Evolutionary conservation across 2,329 filamentous ascomycete genomes (phyloP).

Genomic region (Nigrospora sphaerica): DNA sequence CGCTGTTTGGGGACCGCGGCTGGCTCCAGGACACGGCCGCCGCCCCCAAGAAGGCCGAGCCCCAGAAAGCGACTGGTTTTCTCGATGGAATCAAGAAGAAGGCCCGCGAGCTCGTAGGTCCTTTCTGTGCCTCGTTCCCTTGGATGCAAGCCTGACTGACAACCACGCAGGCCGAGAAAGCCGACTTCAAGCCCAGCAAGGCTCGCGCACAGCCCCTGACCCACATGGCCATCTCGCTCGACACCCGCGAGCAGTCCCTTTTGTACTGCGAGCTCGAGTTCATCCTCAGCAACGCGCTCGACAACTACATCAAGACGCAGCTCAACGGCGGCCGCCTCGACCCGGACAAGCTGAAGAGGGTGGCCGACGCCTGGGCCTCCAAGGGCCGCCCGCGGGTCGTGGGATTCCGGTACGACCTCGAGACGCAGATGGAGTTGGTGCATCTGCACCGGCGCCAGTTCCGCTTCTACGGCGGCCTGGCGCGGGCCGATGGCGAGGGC

Average conservation of each 20-base stretch:
- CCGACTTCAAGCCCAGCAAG: slow-evolving; percentile 26
- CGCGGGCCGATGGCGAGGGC: slow-evolving; percentile 3
- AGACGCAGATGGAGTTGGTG: slow-evolving; percentile 52
- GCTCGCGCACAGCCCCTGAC: slow-evolving; percentile 22
- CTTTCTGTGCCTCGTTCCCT: neutral
- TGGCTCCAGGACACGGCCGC: slow-evolving; percentile 42
- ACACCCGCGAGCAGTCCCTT: slow-evolving; percentile 49
- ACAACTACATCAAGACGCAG: slow-evolving; percentile 45
- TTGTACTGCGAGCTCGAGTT: slow-evolving; percentile 55
- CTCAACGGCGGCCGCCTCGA: slow-evolving; percentile 48
- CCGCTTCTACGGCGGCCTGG: slow-evolving; percentile 30
- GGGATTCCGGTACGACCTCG: slow-evolving; percentile 52
- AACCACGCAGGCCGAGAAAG: slow-evolving; percentile 13
- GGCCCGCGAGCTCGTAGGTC: slow-evolving; percentile 45
- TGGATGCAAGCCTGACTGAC: neutral
- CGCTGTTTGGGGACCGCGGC: slow-evolving; percentile 46
- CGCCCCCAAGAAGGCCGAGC: slow-evolving; percentile 8
- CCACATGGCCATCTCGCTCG: slow-evolving; percentile 40
- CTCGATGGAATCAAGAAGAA: slow-evolving; percentile 31
- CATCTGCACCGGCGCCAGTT: slow-evolving; percentile 43
- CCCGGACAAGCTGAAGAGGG: slow-evolving; percentile 40
- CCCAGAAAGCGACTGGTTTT: slow-evolving; percentile 13
- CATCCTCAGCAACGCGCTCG: slow-evolving; percentile 41
- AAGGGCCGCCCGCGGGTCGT: slow-evolving; percentile 47
- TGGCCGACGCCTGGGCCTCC: slow-evolving; percentile 43